A percentile compares a stretch with the other conserved stretches of the same genome.
phyloP scores from a whole-genome alignment of 106 monocot species.

The Alisma plantagoaquatica region DNA sequence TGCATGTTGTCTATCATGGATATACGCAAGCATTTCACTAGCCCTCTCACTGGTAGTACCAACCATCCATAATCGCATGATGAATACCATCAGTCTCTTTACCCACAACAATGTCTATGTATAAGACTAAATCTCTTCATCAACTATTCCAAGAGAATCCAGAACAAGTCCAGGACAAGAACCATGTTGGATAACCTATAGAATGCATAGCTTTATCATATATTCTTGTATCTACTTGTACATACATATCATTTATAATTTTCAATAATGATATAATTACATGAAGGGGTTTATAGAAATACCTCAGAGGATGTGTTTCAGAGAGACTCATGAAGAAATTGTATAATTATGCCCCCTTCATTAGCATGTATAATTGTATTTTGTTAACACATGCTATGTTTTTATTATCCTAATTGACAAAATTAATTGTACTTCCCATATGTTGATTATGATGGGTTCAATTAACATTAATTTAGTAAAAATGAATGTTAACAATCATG shows the following conservation, averaged over 20 bases:
- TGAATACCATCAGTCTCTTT: slow-evolving; percentile 98
- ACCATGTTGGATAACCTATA: slow-evolving; percentile 96
- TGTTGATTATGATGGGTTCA: too few relatives aligned
- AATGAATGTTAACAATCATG: too few relatives aligned
- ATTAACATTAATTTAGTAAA: too few relatives aligned
- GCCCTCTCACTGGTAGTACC: slow-evolving; percentile 93
- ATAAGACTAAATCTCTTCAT: slow-evolving; percentile 91
- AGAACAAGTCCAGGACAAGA: slow-evolving; percentile 92
- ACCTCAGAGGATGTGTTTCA: slow-evolving; percentile 88
- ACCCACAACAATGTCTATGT: slow-evolving; percentile 85
- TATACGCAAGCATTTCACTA: slow-evolving; percentile 95
- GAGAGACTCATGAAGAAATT: slow-evolving; percentile 90
- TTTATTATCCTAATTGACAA: too few relatives aligned
- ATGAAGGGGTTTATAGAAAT: too few relatives aligned
- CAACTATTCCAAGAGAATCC: slow-evolving; percentile 87
- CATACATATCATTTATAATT: too few relatives aligned
- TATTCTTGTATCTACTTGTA: too few relatives aligned
- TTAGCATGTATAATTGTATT: slow-evolving; percentile 99
- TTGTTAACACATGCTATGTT: too few relatives aligned
- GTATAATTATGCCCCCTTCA: slow-evolving; percentile 93
- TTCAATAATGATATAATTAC: too few relatives aligned
- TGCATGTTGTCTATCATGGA: slow-evolving; percentile 99
- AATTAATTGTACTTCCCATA: too few relatives aligned
- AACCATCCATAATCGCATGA: slow-evolving; percentile 96
- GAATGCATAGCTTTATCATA: too few relatives aligned